A percentile compares a stretch with the other conserved stretches of the same genome.
Conservation (phyloP, 1,284 basidiomycete genomes). For the Anthracocystis walkeri region DNA sequence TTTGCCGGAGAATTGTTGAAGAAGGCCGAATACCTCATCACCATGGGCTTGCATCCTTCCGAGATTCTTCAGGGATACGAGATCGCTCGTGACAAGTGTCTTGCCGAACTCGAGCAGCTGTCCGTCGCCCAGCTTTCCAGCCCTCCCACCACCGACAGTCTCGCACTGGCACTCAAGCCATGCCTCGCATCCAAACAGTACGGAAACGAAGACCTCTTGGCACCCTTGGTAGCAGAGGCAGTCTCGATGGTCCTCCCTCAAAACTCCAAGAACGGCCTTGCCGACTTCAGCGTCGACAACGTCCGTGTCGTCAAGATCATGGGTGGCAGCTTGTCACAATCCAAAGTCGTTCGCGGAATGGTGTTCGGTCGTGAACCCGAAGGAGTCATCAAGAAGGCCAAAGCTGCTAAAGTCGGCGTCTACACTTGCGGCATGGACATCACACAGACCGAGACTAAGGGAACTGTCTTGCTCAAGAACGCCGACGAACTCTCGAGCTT, state of each 20-base stretch:
- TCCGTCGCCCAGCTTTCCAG: slow-evolving; percentile 75
- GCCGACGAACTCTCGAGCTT: slow-evolving; percentile 93
- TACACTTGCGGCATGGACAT: slow-evolving; percentile 93
- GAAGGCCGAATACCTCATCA: slow-evolving; percentile 89
- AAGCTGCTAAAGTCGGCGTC: slow-evolving; percentile 75
- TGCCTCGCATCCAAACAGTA: slow-evolving; percentile 98
- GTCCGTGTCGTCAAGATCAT: slow-evolving; percentile 99
- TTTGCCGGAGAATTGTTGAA: slow-evolving; percentile 95
- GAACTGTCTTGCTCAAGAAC: slow-evolving; percentile 94
- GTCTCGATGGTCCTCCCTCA: slow-evolving; percentile 72
- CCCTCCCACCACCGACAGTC: slow-evolving; percentile 81
- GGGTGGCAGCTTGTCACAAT: slow-evolving; percentile 85
- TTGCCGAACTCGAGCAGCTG: slow-evolving; percentile 82
- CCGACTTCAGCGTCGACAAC: slow-evolving; percentile 80
- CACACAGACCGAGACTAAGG: slow-evolving; percentile 98
- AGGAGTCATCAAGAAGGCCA: slow-evolving; percentile 81
- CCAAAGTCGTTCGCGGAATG: slow-evolving; percentile 95
- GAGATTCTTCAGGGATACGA: slow-evolving; percentile 92
- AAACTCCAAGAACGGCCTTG: slow-evolving; percentile 71
- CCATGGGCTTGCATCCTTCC: slow-evolving; percentile 96
- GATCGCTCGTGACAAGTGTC: slow-evolving; percentile 85
- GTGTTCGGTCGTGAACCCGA: slow-evolving; percentile 97
- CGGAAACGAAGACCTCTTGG: slow-evolving; percentile 86
- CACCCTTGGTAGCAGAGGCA: slow-evolving; percentile 90
- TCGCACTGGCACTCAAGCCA: slow-evolving; percentile 85